These are phyloP conservation scores for Solanum chiquidenum DNA, from an alignment of 257 asterid genomes.

Conservation along the genomic window DNA sequence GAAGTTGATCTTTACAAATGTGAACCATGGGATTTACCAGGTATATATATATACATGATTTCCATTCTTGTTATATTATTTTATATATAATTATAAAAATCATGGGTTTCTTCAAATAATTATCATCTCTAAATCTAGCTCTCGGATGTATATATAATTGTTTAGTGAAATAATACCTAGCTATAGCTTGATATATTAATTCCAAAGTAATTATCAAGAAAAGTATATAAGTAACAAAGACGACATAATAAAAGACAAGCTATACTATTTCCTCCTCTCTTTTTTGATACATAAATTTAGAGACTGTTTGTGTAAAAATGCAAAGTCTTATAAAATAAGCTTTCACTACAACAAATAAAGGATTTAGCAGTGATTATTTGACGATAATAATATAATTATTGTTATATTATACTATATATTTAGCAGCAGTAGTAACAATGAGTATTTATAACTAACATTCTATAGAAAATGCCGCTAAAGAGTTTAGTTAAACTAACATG, in stretches of 20 bases:
- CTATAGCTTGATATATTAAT: not conserved
- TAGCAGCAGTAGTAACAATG: not conserved
- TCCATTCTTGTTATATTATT: not conserved
- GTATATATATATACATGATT: slow-evolving; percentile 12
- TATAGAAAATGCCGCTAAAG: not conserved
- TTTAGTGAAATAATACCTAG: not conserved
- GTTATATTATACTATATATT: no score
- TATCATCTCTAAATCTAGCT: not conserved
- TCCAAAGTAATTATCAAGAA: slow-evolving; percentile 36
- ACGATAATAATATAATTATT: no score
- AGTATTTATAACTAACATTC: not conserved
- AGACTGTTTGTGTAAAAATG: not conserved
- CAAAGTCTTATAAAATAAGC: not conserved
- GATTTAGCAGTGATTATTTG: not conserved
- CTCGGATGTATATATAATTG: not conserved
- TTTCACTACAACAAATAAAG: not conserved
- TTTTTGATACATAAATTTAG: not conserved
- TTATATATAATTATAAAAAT: no score
- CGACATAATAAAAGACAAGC: not conserved
- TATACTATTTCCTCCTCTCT: not conserved
- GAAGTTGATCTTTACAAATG: slow-evolving; percentile 99
- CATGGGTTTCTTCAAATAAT: not conserved
- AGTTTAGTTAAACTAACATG: not conserved
- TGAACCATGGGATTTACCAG: slow-evolving; percentile 99
- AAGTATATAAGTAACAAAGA: slow-evolving; percentile 29